A percentile compares a stretch with the other conserved stretches of the same genome.
Evolutionary conservation across 1,284 basidiomycete species (phyloP).

Genomic region (Cutaneotrichosporon cyanovorans): DNA sequence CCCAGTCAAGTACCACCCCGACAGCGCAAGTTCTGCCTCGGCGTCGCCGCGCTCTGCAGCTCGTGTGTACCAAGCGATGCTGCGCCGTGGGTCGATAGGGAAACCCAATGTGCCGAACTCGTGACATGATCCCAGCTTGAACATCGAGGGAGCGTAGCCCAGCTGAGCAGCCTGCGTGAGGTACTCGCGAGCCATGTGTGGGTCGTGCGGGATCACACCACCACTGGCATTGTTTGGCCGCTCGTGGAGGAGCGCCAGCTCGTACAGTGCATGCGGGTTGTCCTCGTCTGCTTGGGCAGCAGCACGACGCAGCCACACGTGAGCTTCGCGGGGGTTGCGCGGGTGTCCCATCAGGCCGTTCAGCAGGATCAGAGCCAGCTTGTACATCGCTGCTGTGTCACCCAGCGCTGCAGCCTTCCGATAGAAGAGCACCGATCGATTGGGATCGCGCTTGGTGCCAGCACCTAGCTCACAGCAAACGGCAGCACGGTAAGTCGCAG

Average conservation of each 20-base stretch:
- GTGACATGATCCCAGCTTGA: slow-evolving; percentile 89
- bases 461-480: slow-evolving; percentile 99
- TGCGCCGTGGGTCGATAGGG: slow-evolving; percentile 82
- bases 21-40: slow-evolving; percentile 89
- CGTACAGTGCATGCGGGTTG: slow-evolving; percentile 95
- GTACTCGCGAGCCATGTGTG: slow-evolving; percentile 66
- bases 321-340: slow-evolving; percentile 80
- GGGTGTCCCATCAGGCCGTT: slow-evolving; percentile 77
- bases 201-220: slow-evolving; percentile 47
- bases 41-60: slow-evolving; percentile 92
- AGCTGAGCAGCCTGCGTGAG: slow-evolving; percentile 89
- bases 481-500: slow-evolving; percentile 92
- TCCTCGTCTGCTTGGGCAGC: slow-evolving; percentile 97
- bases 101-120: slow-evolving; percentile 88
- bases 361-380: slow-evolving; percentile 90
- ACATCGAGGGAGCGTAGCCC: slow-evolving; percentile 88
- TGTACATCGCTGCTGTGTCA: slow-evolving; percentile 98
- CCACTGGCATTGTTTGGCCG: slow-evolving; percentile 43
- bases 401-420: slow-evolving; percentile 92
- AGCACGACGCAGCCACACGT: slow-evolving; percentile 89
- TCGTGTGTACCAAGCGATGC: slow-evolving; percentile 97
- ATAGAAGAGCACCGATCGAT: slow-evolving; percentile 89
- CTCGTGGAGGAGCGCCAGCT: slow-evolving; percentile 89
- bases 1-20: slow-evolving; percentile 95
- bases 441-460: slow-evolving; percentile 82